These are phyloP conservation scores for Dothideomycetes sp. DNA, from an alignment of 2,329 filamentous ascomycete species.

Conservation along the genomic window DNA sequence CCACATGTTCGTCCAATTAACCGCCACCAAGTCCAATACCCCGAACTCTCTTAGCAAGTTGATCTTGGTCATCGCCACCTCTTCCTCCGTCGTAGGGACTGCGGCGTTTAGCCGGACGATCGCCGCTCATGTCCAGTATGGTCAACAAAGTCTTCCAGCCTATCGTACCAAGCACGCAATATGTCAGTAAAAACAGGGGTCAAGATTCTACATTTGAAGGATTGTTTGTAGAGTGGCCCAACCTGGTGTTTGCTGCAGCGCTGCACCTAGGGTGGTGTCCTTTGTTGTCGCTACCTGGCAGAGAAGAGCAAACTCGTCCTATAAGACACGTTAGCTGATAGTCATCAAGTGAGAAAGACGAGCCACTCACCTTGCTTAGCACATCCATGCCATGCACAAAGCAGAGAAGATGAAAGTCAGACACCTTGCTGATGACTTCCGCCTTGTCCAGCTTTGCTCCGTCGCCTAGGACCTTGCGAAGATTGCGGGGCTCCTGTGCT, in stretches of 20 bases:
- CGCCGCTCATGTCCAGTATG: slow-evolving; percentile 94
- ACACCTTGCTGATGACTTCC: slow-evolving; percentile 58
- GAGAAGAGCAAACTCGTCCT: slow-evolving; percentile 85
- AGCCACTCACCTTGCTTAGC: slow-evolving; percentile 60
- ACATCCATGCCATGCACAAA: slow-evolving; percentile 74
- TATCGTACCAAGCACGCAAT: slow-evolving; percentile 1
- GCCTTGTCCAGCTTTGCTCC: slow-evolving; percentile 46
- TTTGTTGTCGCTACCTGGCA: slow-evolving; percentile 75
- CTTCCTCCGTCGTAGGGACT: slow-evolving; percentile 10
- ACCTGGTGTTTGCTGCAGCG: slow-evolving; percentile 75
- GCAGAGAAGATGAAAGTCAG: slow-evolving; percentile 89
- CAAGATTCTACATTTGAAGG: slow-evolving; percentile 38
- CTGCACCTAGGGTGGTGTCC: slow-evolving; percentile 68
- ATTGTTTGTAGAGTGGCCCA: slow-evolving; percentile 95
- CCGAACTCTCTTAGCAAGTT: slow-evolving; percentile 19
- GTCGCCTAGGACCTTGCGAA: slow-evolving; percentile 56
- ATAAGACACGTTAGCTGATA: slow-evolving; percentile 6
- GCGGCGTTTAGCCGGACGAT: slow-evolving; percentile 57
- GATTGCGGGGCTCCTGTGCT: slow-evolving; percentile 64
- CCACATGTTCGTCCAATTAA: too few species aligned
- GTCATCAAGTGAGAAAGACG: not conserved
- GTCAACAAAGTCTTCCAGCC: slow-evolving; percentile 39
- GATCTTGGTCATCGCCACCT: slow-evolving; percentile 11
- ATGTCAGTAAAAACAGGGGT: slow-evolving; percentile 14
- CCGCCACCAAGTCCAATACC: slow-evolving; percentile 11